Evolutionary conservation across 2,329 filamentous ascomycete genomes (phyloP).

Genomic region (Lachnellula suecica): DNA sequence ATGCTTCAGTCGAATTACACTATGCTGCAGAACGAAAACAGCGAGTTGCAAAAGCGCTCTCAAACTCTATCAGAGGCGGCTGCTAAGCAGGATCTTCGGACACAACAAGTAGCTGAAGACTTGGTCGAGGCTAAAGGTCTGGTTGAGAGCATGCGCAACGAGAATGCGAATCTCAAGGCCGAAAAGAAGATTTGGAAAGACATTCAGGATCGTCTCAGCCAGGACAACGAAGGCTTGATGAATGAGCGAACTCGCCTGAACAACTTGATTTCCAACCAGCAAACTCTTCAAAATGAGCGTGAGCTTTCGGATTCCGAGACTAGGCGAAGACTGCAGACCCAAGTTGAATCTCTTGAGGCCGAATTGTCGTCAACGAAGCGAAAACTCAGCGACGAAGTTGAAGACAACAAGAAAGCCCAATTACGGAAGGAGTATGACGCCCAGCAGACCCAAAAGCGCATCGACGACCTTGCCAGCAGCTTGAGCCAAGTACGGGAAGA

Average conservation of each 20-base stretch:
- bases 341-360: constrained; percentile 74
- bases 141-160: constrained; percentile 83
- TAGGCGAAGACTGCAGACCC: constrained; percentile 74
- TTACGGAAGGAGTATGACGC: constrained; percentile 88
- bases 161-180: constrained; percentile 89
- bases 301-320: constrained; percentile 81
- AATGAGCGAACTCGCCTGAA: constrained; percentile 86
- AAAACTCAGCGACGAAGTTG: constrained; percentile 78
- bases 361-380: constrained; percentile 79
- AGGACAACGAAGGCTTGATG: constrained; percentile 81
- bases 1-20: constrained; percentile 87
- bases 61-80: constrained; percentile 76
- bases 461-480: constrained; percentile 84
- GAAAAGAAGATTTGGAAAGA: constrained; percentile 95
- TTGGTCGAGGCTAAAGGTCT: constrained; percentile 81
- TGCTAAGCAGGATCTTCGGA: constrained; percentile 85
- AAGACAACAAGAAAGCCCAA: constrained; percentile 80
- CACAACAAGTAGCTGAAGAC: constrained; percentile 90
- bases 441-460: constrained; percentile 83
- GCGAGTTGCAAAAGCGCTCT: constrained; percentile 80
- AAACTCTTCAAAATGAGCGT: constrained; percentile 88
- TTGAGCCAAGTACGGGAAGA: constrained; percentile 83
- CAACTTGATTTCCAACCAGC: constrained; percentile 77
- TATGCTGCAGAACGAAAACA: constrained; percentile 81
- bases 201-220: constrained; percentile 82